Evolutionary conservation across 2,329 filamentous ascomycete genomes (phyloP), one percentile per base, ranked within the genome.

Genomic region (Claviceps quebecensis): DNA sequence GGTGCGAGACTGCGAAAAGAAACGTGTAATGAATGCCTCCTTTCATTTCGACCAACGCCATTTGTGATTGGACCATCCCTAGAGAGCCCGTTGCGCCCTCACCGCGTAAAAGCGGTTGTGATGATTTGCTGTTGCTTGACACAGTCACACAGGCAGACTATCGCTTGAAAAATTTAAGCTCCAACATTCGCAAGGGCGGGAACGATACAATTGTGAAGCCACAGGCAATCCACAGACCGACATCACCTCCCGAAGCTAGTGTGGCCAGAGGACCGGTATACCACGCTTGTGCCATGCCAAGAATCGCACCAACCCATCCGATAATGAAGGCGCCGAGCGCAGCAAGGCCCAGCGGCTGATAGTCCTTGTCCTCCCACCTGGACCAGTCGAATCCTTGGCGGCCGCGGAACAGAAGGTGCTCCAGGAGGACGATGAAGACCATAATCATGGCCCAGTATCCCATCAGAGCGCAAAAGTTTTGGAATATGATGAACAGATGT

Each of bases 201-300:
- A 65, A 66, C 0, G 56, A 47, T 1, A 66, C 63, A 58, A 87
- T 83, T 1, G 69, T 72, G 61, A 86, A 86, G 0, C 73, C 83
- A 47, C 86, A 63, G 62, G 86, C 83, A 56, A 86, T 80, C 4
- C 70, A 72, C 37, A 74, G 63, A 19, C 77, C 78, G 48, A 66
- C 69, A 26, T 66, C 70, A 60, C 52, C 70, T 64, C 41, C 79
- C 74, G 50, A 55, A 2, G 81, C 80, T 34, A 77, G 67, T 59
- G 67, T 61, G 0, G 77, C 77, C 55, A 81, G 73, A 0, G 77
- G 77, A 0, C 78, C 78, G 4, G 72, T 71, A 50, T 74, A 81
- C 77, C 77, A 81, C 1, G 69, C 72, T 59, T 80, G 75, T 2
- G 68, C 71, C 73, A 81, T 81, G 6, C 75, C 73, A 0, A 78